Base-by-base conservation (phyloP, 2,329 filamentous ascomycete species). In the Colletotrichum orchidophilum region DNA sequence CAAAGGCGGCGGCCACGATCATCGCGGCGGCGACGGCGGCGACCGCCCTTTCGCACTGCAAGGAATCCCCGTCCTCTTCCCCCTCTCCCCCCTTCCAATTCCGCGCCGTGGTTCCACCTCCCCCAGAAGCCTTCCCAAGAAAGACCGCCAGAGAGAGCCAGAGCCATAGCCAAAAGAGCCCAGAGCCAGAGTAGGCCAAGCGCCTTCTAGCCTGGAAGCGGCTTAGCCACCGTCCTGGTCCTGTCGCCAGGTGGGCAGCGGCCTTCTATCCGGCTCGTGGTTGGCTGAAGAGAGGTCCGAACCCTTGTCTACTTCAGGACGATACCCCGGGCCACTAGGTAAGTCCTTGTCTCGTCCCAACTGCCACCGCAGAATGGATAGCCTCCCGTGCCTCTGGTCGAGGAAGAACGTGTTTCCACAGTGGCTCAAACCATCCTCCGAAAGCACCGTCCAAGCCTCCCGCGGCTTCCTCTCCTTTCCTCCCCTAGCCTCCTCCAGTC, bases 1-100 rank as follows among this genome's bases (percentile, higher is more conserved):
- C 39, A 46, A 46, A 66, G 63, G 63, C 67, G 63, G 63, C 67
- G 67, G 50, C 67, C 61, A 57, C 26, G 27, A 57, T 50, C 63
- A 65, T 39, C 63, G 57, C 64, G 57, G 57, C 52, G 63, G 68
- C 55, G 68, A 58, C 61, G 65, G 58, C 57, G 63, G 68, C 63
- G 68, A 71, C 68, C 68, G 68, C 68, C 68, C 63, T 71, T 71
- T 71, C 42, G 31, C 63, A 9, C 50, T 62, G 57, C 67, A 71
- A 66, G 68, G 63, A 71, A 67, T 26, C 50, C 68, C 68, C 67
- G 39, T 35, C 31, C 31, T 31, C 26, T 26, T 50, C 21, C 21
- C 49, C 24, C 31, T 35, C 49, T 63, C 24, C 39, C 39, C 18
- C 27, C 11, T 24, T n/a, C 42, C 27, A 60, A 59, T 59, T 59